Conservation (phyloP, 2,329 filamentous ascomycete genomes). For the Aspergillus sp. region DNA sequence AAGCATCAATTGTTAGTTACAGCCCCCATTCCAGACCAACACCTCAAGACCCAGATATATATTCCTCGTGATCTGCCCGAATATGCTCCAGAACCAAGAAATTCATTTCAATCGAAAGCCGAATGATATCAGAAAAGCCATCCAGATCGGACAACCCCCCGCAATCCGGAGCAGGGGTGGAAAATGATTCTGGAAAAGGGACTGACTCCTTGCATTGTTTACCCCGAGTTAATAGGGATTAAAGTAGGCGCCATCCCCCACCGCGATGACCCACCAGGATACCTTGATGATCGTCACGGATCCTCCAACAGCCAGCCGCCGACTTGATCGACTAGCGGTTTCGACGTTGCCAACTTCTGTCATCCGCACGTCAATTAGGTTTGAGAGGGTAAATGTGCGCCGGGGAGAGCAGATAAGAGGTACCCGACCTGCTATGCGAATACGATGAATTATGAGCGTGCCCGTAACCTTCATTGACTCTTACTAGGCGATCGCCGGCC, state of each 20-base stretch:
- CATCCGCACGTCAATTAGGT: neutral
- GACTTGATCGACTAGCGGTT: neutral
- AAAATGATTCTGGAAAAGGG: neutral
- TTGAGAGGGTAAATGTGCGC: neutral
- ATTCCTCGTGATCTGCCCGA: neutral
- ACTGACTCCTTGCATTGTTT: constrained; percentile 17
- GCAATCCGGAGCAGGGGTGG: neutral
- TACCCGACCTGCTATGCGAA: neutral
- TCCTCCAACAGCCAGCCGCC: neutral
- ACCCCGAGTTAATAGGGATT: constrained; percentile 18
- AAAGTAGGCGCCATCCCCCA: constrained; percentile 24
- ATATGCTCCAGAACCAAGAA: neutral
- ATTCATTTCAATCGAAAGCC: neutral
- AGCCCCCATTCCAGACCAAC: neutral
- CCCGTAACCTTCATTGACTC: neutral
- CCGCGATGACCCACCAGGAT: constrained; percentile 18
- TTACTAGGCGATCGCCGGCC: no score
- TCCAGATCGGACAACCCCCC: neutral
- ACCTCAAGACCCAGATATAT: neutral
- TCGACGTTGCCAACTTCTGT: neutral
- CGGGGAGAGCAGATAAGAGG: neutral
- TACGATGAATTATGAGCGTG: neutral
- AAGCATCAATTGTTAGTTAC: neutral
- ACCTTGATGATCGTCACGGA: constrained; percentile 15
- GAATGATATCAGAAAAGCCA: neutral